Percentiles rank a stretch among this genome's conserved stretches.
These are phyloP conservation scores for Lodderomyces orthopsilosis DNA, from an alignment of 1,139 yeast genomes.

Conservation along the genomic window DNA sequence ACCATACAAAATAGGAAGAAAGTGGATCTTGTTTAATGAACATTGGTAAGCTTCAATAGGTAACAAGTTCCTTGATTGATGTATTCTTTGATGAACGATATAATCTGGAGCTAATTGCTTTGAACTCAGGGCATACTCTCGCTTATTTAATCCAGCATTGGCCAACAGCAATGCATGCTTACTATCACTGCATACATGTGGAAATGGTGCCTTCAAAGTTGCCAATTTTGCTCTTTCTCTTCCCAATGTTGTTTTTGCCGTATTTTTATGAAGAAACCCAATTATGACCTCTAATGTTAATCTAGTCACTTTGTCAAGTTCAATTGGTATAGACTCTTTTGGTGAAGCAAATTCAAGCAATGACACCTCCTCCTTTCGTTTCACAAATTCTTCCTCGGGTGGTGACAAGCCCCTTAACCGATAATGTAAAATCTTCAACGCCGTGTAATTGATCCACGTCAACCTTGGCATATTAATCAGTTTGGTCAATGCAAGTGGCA, in stretches of 20 bases:
- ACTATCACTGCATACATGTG: slow-evolving; percentile 49
- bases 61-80: slow-evolving; percentile 19
- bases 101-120: slow-evolving; percentile 20
- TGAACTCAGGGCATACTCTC: slow-evolving; percentile 16
- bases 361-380: slow-evolving; percentile 1
- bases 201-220: slow-evolving; percentile 41
- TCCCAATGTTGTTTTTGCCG: slow-evolving; percentile 35
- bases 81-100: slow-evolving; percentile 20
- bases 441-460: slow-evolving; percentile 19
- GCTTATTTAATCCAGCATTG: slow-evolving; percentile 22
- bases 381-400: not conserved
- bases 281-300: not conserved
- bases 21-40: slow-evolving; percentile 51
- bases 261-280: slow-evolving; percentile 19
- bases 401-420: slow-evolving; percentile 3
- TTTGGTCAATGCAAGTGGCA: slow-evolving; percentile 4
- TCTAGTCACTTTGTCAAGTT: not conserved
- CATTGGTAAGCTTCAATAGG: slow-evolving; percentile 38
- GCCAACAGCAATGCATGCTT: slow-evolving; percentile 43
- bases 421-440: slow-evolving; percentile 16
- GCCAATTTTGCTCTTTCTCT: slow-evolving; percentile 39
- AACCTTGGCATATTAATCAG: slow-evolving; percentile 11
- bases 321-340: slow-evolving; percentile 4
- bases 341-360: not conserved
- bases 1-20: slow-evolving; percentile 53